phyloP scores from a whole-genome alignment of 2,329 filamentous ascomycete genomes.

The Phialocephala sp. region DNA sequence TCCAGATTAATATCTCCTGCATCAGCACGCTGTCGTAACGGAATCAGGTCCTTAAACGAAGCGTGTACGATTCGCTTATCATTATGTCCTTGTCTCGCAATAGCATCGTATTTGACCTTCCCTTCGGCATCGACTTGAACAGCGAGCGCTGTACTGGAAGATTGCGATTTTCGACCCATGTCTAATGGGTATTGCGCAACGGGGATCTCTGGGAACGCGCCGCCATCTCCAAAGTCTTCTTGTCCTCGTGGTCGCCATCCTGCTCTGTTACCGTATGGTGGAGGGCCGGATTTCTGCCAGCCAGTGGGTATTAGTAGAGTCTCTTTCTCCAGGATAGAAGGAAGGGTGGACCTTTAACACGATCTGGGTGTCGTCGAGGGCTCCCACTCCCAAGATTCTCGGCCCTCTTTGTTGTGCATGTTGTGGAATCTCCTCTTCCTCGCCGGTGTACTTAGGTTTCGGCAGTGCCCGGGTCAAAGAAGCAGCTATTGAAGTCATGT shows the following conservation, averaged over 20 bases:
- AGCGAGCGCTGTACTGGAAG: slow-evolving; percentile 84
- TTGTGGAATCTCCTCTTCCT: slow-evolving; percentile 79
- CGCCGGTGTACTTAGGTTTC: slow-evolving; percentile 88
- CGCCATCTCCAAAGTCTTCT: slow-evolving; percentile 95
- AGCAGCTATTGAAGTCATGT: slow-evolving; percentile 70
- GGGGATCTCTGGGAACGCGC: slow-evolving; percentile 91
- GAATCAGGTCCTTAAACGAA: slow-evolving; percentile 96
- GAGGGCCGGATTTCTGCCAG: slow-evolving; percentile 75
- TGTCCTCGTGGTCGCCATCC: slow-evolving; percentile 89
- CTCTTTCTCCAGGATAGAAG: not conserved
- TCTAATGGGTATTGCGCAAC: slow-evolving; percentile 95
- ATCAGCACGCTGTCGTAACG: slow-evolving; percentile 88
- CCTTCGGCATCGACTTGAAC: slow-evolving; percentile 90
- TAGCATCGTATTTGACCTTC: slow-evolving; percentile 95
- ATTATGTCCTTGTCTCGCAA: slow-evolving; percentile 86
- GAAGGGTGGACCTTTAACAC: slow-evolving; percentile 68
- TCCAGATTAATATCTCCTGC: slow-evolving; percentile 89
- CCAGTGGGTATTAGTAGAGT: slow-evolving; percentile 34
- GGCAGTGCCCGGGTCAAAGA: slow-evolving; percentile 82
- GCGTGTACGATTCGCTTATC: slow-evolving; percentile 88
- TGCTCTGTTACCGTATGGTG: slow-evolving; percentile 82
- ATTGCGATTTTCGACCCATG: slow-evolving; percentile 81
- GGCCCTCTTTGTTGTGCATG: slow-evolving; percentile 79
- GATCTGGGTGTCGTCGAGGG: slow-evolving; percentile 85
- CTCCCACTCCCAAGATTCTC: slow-evolving; percentile 78